A percentile compares a stretch with the other conserved stretches of the same genome.
Conservation (phyloP, 208 protist species). For the Leishmania braziliensis region DNA sequence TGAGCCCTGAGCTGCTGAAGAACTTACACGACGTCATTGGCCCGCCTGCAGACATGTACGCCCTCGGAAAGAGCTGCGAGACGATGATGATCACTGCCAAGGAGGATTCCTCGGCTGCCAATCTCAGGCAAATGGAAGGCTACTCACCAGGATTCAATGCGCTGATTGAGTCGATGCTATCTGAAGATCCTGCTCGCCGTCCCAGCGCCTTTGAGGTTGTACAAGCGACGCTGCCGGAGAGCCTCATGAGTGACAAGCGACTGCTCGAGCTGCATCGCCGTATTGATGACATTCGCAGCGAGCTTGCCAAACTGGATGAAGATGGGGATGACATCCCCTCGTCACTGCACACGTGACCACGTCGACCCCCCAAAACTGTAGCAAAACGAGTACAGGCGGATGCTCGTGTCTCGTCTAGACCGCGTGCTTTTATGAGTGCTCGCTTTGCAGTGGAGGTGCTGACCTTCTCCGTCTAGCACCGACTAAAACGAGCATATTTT, state of each 20-base stretch:
- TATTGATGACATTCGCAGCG: slow-evolving; percentile 16
- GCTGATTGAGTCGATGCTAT: slow-evolving; percentile 47
- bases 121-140: slow-evolving; percentile 15
- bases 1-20: slow-evolving; percentile 68
- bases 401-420: no score
- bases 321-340: neutral
- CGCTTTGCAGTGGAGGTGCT: neutral
- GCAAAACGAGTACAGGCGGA: neutral
- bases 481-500: no score
- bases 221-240: slow-evolving; percentile 29
- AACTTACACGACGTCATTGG: slow-evolving; percentile 31
- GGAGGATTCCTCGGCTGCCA: slow-evolving; percentile 37
- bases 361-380: no score
- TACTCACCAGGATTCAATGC: slow-evolving; percentile 38
- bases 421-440: no score
- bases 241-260: neutral
- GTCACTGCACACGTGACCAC: neutral
- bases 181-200: slow-evolving; percentile 31
- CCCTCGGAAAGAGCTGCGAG: slow-evolving; percentile 85
- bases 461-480: neutral
- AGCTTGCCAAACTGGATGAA: slow-evolving; percentile 7
- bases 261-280: slow-evolving; percentile 16
- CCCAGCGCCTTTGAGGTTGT: slow-evolving; percentile 53
- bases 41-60: slow-evolving; percentile 83
- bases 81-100: slow-evolving; percentile 50